These are phyloP conservation scores for Solanum hybrid DNA, from an alignment of 305 asterid species.

Conservation along the genomic window DNA sequence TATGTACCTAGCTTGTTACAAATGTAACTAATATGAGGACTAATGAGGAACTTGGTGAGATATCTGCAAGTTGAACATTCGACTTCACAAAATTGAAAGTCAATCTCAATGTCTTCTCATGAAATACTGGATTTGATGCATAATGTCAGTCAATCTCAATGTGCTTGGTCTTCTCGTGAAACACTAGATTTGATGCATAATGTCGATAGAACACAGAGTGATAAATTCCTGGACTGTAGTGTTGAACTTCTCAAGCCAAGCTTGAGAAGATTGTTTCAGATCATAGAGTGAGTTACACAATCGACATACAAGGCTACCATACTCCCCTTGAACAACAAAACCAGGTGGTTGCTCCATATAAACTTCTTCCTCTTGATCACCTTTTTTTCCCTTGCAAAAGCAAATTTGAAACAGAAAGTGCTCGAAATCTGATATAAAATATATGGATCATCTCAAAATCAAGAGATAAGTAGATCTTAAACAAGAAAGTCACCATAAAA, in stretches of 20 bases:
- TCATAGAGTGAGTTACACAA: not conserved
- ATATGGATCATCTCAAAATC: not conserved
- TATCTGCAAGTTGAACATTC: not conserved
- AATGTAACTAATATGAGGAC: not conserved
- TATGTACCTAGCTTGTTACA: not conserved
- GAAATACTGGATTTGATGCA: not conserved
- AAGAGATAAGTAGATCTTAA: not conserved
- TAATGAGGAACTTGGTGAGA: not conserved
- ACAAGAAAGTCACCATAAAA: not conserved
- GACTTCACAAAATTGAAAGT: not conserved
- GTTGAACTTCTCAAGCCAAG: not conserved
- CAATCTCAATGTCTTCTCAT: not conserved
- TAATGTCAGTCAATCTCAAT: not conserved
- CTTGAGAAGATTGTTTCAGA: not conserved
- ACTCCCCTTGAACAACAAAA: not conserved
- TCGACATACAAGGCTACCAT: not conserved
- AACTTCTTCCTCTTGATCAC: not conserved
- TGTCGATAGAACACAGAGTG: not conserved
- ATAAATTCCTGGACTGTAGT: not conserved
- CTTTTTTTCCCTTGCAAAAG: not conserved
- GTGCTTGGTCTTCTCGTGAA: not conserved
- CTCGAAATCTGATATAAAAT: not conserved
- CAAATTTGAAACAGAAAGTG: not conserved
- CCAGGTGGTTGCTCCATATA: not conserved
- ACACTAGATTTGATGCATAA: not conserved